A percentile compares a stretch with the other conserved stretches of the same genome.
These are phyloP conservation scores for Dendrothele bispora DNA, from an alignment of 768 basidiomycete species.

Conservation along the genomic window DNA sequence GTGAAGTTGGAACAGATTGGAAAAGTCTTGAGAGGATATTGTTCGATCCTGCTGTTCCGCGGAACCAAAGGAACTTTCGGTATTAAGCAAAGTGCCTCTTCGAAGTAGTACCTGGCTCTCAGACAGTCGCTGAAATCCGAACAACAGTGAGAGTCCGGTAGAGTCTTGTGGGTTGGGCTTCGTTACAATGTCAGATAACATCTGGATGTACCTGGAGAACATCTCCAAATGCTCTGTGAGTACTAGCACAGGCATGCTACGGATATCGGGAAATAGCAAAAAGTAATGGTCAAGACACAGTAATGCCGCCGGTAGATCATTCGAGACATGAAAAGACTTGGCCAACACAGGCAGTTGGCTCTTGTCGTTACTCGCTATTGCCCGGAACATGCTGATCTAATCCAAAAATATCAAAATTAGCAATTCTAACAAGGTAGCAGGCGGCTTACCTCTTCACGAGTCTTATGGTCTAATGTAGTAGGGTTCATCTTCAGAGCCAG, in stretches of 20 bases:
- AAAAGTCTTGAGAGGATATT: background rate
- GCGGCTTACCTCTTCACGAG: background rate
- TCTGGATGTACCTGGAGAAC: conserved; percentile 33
- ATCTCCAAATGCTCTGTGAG: conserved; percentile 26
- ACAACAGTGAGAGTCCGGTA: conserved; percentile 26
- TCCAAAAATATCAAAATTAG: background rate
- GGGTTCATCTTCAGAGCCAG: background rate
- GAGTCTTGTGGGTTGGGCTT: conserved; percentile 23
- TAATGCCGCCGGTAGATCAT: conserved; percentile 32
- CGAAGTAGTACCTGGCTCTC: conserved; percentile 22
- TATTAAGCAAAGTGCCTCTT: background rate
- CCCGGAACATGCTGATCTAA: conserved; percentile 20
- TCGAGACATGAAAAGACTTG: conserved; percentile 22
- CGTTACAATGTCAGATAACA: conserved; percentile 29
- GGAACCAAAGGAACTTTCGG: background rate
- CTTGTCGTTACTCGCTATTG: conserved; percentile 23
- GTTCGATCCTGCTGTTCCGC: background rate
- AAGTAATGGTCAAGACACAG: conserved; percentile 46
- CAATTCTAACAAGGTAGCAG: too few relatives aligned
- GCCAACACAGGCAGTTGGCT: conserved; percentile 30
- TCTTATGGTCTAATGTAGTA: conserved; percentile 1
- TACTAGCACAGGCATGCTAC: conserved; percentile 16
- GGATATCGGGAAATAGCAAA: conserved; percentile 22
- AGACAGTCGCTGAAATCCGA: conserved; percentile 26
- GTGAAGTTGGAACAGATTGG: background rate